Evolutionary conservation across 345 rosid genomes (phyloP).

Genomic region (Acer yangbiense): DNA sequence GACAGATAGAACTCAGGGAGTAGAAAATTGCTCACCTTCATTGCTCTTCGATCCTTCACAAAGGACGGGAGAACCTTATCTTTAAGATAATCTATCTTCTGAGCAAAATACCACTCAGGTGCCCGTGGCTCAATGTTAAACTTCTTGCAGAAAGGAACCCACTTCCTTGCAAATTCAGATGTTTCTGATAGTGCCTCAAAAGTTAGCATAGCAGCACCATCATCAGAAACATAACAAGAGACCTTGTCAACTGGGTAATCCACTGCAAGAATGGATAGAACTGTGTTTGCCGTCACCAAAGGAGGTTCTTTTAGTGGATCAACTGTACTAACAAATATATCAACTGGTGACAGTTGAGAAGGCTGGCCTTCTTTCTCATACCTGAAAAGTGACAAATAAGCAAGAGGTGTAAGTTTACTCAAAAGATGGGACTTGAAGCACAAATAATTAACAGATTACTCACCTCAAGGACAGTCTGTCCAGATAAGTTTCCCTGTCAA

Average conservation of each 20-base stretch:
- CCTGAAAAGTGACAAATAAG: slow-evolving; percentile 21
- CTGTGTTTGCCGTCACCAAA: slow-evolving; percentile 65
- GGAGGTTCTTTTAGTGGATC: slow-evolving; percentile 78
- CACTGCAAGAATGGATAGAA: slow-evolving; percentile 67
- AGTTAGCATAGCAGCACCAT: slow-evolving; percentile 74
- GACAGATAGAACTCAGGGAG: neutral
- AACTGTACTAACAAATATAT: slow-evolving; percentile 60
- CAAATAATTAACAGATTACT: neutral
- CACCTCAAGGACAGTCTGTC: slow-evolving; percentile 61
- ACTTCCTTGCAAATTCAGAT: slow-evolving; percentile 68
- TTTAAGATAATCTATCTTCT: slow-evolving; percentile 59
- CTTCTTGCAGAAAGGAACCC: slow-evolving; percentile 76
- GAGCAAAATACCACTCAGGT: slow-evolving; percentile 70
- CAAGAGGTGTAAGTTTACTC: neutral
- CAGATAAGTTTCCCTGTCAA: slow-evolving; percentile 56
- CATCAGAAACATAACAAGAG: slow-evolving; percentile 75
- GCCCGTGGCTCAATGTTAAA: slow-evolving; percentile 69
- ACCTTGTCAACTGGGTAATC: slow-evolving; percentile 76
- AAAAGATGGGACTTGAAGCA: neutral
- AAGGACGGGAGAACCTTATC: slow-evolving; percentile 58
- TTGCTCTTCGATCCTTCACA: slow-evolving; percentile 65
- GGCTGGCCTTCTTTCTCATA: slow-evolving; percentile 55
- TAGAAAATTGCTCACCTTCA: slow-evolving; percentile 50
- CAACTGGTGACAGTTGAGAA: slow-evolving; percentile 44
- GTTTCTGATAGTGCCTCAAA: slow-evolving; percentile 70